Conservation (phyloP, 2,329 filamentous ascomycete species). For the Catunica adiposa region DNA sequence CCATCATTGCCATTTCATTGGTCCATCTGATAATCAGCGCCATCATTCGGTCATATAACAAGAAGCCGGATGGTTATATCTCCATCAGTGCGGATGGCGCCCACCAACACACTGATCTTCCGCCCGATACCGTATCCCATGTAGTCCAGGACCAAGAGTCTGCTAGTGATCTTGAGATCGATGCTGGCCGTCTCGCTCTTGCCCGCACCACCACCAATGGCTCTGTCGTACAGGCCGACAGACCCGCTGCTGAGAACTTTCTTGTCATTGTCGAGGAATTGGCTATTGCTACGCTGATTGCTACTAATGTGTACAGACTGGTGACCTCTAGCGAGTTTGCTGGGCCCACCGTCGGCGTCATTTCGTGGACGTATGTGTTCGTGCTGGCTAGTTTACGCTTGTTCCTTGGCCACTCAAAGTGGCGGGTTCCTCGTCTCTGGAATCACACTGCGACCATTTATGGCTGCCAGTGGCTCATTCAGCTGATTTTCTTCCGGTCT, state of each 20-base stretch:
- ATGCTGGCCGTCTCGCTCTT: constrained; percentile 39
- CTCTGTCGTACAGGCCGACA: constrained; percentile 55
- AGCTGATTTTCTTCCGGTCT: constrained; percentile 65
- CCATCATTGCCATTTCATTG: constrained; percentile 53
- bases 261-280: constrained; percentile 59
- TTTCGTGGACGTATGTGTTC: constrained; percentile 68
- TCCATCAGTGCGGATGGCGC: constrained; percentile 16
- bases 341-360: constrained; percentile 45
- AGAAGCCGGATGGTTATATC: constrained; percentile 5
- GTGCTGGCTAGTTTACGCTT: constrained; percentile 57
- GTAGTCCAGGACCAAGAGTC: constrained; percentile 38
- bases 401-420: constrained; percentile 47
- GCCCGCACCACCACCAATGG: constrained; percentile 45
- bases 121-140: constrained; percentile 25
- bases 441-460: constrained; percentile 85
- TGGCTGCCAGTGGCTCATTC: constrained; percentile 62
- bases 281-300: constrained; percentile 55
- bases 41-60: background rate
- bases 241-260: constrained; percentile 54
- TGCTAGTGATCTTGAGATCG: constrained; percentile 37
- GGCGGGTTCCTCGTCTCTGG: constrained; percentile 61
- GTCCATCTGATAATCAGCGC: constrained; percentile 40
- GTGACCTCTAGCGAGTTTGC: constrained; percentile 35
- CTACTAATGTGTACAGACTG: constrained; percentile 49
- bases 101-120: constrained; percentile 35